Evolutionary conservation across 2,329 filamentous ascomycete species (phyloP).

Genomic region (Basipetospora chlamydospora): DNA sequence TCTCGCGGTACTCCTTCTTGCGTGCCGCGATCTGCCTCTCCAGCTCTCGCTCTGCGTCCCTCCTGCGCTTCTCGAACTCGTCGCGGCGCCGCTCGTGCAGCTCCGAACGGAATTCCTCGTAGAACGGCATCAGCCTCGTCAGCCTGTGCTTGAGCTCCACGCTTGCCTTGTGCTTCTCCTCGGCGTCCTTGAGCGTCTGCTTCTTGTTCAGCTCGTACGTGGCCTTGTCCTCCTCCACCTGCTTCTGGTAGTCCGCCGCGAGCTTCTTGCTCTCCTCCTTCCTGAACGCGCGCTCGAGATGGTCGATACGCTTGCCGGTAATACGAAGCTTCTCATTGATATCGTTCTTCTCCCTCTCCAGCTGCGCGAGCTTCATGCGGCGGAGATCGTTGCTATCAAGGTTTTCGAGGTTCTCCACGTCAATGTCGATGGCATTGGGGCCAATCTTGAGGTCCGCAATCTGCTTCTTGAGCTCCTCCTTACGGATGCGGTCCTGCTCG

Average conservation of each 20-base stretch:
- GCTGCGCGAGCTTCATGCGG: slow-evolving; percentile 84
- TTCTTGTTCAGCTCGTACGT: slow-evolving; percentile 68
- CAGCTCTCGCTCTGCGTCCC: slow-evolving; percentile 80
- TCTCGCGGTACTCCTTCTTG: slow-evolving; percentile 77
- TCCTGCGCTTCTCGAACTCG: slow-evolving; percentile 89
- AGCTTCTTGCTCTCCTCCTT: slow-evolving; percentile 93
- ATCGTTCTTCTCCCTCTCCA: slow-evolving; percentile 97
- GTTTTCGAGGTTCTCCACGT: slow-evolving; percentile 67
- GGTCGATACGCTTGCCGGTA: slow-evolving; percentile 90
- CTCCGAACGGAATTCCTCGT: slow-evolving; percentile 69
- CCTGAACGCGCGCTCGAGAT: slow-evolving; percentile 91
- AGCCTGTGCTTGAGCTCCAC: slow-evolving; percentile 91
- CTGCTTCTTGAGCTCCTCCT: slow-evolving; percentile 87
- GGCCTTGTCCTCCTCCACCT: slow-evolving; percentile 63
- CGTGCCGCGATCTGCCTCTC: slow-evolving; percentile 81
- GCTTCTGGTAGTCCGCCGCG: slow-evolving; percentile 67
- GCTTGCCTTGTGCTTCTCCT: slow-evolving; percentile 82
- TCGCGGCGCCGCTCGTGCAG: slow-evolving; percentile 80
- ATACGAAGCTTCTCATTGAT: slow-evolving; percentile 81
- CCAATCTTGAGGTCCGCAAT: slow-evolving; percentile 83
- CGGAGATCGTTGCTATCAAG: slow-evolving; percentile 83
- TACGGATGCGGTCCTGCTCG: slow-evolving; percentile 78
- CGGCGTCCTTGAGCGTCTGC: slow-evolving; percentile 64
- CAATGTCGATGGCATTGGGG: slow-evolving; percentile 61
- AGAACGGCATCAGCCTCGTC: slow-evolving; percentile 66